Evolutionary conservation across 345 rosid genomes (phyloP), one percentile per base, ranked within the genome.

Genomic region (Excoecaria cochinchinensis): DNA sequence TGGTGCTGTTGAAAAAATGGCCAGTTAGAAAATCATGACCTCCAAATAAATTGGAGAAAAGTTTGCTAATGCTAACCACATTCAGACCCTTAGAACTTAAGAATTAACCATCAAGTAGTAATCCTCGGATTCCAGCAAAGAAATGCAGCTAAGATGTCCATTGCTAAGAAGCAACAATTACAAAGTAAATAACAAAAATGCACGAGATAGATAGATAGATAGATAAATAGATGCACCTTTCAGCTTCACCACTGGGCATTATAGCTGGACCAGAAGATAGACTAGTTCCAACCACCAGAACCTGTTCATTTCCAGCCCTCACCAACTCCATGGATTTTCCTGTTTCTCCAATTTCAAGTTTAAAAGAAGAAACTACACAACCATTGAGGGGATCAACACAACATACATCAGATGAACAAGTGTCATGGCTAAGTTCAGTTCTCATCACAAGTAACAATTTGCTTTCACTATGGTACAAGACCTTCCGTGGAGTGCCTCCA

Each of bases 231-330:
- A 79, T 56, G 62, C 42, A 95, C 99, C 98, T 91, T 88, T 95
- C 99, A 66, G 98, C 98, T 88, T 95, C 99, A 76, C 99, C 99
- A 79, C 95, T 93, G 76, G 94, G 91, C 97, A 95, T 84, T 73
- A 91, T 86, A 77, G 97, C 98, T 58, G 96, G 99, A 82, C 98
- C 97, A 79, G 91, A 82, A 60, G 95, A 90, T 56, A 88, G 82
- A 84, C 96, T 88, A 68, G 99, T 95, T 62, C 99, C 99, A 77
- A 93, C 84, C 73, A 91, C 95, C 81, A 93, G 78, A 82, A 91
- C 93, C 63, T 88, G 91, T 67, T 95, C 97, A 78, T 83, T 91
- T 84, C 96, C 97, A 76, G 81, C 90, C 82, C 85, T 90, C 72
- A 95, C 85, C 77, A 95, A 83, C 83, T 87, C 98, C 99, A 95